Percentiles rank a stretch among this genome's conserved stretches.
Conservation (phyloP, 495 filamentous ascomycete species). For the Penicillium simplicissimum region DNA sequence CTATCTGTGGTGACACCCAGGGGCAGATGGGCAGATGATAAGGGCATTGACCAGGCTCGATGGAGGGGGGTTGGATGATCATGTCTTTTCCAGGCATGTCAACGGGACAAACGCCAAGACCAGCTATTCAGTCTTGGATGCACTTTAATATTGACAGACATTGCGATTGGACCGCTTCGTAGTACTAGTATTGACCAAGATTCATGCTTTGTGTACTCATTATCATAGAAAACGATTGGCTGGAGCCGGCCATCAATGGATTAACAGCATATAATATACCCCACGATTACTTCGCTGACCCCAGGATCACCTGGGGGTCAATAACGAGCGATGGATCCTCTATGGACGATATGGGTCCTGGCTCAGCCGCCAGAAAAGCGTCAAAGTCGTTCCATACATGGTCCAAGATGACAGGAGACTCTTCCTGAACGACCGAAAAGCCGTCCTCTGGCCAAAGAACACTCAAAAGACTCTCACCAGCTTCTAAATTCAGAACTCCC, state of each 20-base stretch:
- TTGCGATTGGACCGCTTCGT: not conserved
- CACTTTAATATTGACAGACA: not conserved
- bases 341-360: conserved; percentile 14
- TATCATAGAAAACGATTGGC: not conserved
- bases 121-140: not conserved
- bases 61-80: not conserved
- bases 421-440: conserved; percentile 10
- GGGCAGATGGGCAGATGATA: not conserved
- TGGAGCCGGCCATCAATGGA: not conserved
- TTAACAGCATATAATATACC: not conserved
- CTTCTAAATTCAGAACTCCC: conserved; percentile 20
- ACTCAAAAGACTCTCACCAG: conserved; percentile 5
- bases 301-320: conserved; percentile 17
- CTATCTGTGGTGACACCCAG: conserved; percentile 7
- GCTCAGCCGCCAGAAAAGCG: conserved; percentile 36
- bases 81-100: not conserved
- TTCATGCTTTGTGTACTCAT: not conserved
- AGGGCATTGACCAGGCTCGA: not conserved
- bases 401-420: conserved; percentile 12
- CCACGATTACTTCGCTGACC: conserved; percentile 9
- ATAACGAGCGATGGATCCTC: conserved; percentile 13
- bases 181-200: not conserved
- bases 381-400: conserved; percentile 44
- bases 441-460: conserved; percentile 9
- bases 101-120: conserved; percentile 2